Base-by-base conservation (phyloP, 2,329 filamentous ascomycete species). In the Sporothrix sp. region DNA sequence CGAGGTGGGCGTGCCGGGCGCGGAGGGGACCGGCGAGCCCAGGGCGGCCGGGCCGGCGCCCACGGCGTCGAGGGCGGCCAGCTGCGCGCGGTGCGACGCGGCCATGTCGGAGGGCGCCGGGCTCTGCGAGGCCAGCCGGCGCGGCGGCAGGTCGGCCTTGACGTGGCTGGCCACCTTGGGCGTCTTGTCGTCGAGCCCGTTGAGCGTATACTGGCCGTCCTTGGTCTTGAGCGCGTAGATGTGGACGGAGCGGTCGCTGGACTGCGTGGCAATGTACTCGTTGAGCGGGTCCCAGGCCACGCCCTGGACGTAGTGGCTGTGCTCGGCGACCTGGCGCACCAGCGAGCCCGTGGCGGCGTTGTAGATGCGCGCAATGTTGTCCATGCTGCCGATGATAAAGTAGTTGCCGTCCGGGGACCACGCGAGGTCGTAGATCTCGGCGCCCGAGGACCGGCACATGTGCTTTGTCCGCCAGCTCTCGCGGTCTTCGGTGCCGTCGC, bases 311-410 rank as follows among this genome's bases (percentile, higher is more conserved):
- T 96, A 98, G 67, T 98, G 93, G 61, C 88, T 95, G 68, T 97
- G 91, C 66, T 97, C 91, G 48, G 91, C 91, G 57, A 97, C 95
- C 66, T 96, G 91, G 54, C 91, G 84, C 52, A 96, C 85, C 57
- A 90, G 66, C 28, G 74, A 72, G 52, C 77, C 76, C 73, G 54
- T 55, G 33, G 86, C 84, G 51, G 90, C 87, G 67, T 95, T 96
- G 73, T 96, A 97, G 60, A 98, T 97, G 53, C 91, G 81, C 52
- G 93, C 90, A 64, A 97, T 84, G 65, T 98, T 98, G 71, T 98
- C 93, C 90, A 98, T 97, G 70, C 93, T 97, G 35, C 93, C 93
- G 21, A 94, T 96, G 60, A 98, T 96, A 71, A 98, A 95, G 70
- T 94, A 93, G 35, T 83, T 74, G 35, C 87, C 89, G 66, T 98